Conservation (phyloP, 768 basidiomycete genomes). For the Lentinula detonsa region DNA sequence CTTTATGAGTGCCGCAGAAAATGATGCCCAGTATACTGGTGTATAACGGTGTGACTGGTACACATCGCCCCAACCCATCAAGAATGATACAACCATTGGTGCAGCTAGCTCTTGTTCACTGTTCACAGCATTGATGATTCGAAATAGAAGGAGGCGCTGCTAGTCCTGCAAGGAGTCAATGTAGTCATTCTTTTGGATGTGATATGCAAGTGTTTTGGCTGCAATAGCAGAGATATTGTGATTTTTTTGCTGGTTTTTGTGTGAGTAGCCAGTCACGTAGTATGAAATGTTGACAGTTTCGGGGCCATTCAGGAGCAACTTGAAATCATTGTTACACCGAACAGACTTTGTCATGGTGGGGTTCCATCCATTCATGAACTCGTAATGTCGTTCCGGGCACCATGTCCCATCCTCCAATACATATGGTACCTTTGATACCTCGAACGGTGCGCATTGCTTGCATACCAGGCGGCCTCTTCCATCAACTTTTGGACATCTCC, state of each 20-base stretch:
- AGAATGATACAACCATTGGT: constrained; percentile 31
- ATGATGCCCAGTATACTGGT: constrained; percentile 16
- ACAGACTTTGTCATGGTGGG: constrained; percentile 16
- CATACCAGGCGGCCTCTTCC: constrained; percentile 17
- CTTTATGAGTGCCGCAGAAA: not conserved
- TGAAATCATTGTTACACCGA: constrained; percentile 31
- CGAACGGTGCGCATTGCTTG: constrained; percentile 28
- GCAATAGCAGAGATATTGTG: constrained; percentile 33
- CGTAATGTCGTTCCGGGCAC: constrained; percentile 16
- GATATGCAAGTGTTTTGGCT: constrained; percentile 20
- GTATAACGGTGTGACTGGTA: constrained; percentile 30
- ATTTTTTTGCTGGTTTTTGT: constrained; percentile 30
- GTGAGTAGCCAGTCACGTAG: constrained; percentile 33
- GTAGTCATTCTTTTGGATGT: not conserved
- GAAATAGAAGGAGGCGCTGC: constrained; percentile 26
- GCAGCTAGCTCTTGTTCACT: constrained; percentile 26
- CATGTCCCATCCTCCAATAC: constrained; percentile 20
- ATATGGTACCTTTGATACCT: constrained; percentile 14
- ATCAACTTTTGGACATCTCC: constrained; percentile 15
- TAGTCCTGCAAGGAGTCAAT: constrained; percentile 14
- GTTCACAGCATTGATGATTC: constrained; percentile 15
- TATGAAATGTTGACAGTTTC: constrained; percentile 27
- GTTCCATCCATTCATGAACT: constrained; percentile 22
- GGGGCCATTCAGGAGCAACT: constrained; percentile 25
- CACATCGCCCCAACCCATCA: constrained; percentile 38